Conservation (phyloP, 2,329 filamentous ascomycete genomes). For the Claviceps humidiphila region DNA sequence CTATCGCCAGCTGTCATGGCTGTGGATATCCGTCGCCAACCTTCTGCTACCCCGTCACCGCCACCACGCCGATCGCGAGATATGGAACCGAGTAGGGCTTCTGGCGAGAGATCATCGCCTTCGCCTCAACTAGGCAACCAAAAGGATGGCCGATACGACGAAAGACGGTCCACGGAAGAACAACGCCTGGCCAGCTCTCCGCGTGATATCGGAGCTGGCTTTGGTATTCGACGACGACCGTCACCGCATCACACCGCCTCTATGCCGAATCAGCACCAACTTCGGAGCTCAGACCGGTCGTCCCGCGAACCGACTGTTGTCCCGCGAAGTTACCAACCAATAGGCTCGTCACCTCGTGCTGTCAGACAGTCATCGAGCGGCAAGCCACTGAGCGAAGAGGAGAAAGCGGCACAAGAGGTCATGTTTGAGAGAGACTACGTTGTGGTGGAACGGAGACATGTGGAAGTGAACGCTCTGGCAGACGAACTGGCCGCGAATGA, state of each 20-base stretch:
- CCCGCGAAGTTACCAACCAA: conserved; percentile 18
- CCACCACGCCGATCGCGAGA: conserved; percentile 15
- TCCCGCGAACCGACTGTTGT: conserved; percentile 19
- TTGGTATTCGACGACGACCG: conserved; percentile 39
- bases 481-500: conserved; percentile 86
- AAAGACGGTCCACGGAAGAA: conserved; percentile 14
- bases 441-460: conserved; percentile 83
- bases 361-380: conserved; percentile 14
- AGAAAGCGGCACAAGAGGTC: conserved; percentile 70
- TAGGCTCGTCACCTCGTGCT: background rate
- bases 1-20: conserved; percentile 14
- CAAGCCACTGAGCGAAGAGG: conserved; percentile 41
- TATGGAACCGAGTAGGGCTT: conserved; percentile 22
- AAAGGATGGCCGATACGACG: conserved; percentile 23
- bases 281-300: conserved; percentile 15
- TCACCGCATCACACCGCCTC: conserved; percentile 33
- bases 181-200: conserved; percentile 29
- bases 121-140: conserved; percentile 32
- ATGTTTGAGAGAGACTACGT: conserved; percentile 91
- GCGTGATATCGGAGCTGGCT: conserved; percentile 27
- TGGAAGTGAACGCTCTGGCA: conserved; percentile 93
- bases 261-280: conserved; percentile 32
- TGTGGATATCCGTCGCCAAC: conserved; percentile 22
- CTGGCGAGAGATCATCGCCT: conserved; percentile 27
- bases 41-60: conserved; percentile 16